Evolutionary conservation across 1,139 yeast genomes (phyloP).

Genomic region (Debaryomyces fabryi): DNA sequence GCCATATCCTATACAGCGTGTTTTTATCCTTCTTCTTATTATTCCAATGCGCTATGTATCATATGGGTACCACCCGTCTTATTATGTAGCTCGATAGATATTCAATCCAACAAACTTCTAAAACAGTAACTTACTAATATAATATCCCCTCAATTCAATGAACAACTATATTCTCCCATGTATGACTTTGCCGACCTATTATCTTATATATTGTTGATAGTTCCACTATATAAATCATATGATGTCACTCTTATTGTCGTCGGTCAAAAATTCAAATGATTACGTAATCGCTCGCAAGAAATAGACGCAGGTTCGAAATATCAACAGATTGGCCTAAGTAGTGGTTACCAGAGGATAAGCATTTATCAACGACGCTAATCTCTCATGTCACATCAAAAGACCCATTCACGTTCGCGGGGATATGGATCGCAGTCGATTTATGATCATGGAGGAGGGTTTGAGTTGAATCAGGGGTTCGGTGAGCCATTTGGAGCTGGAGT

Average conservation of each 20-base stretch:
- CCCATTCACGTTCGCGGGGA: not conserved
- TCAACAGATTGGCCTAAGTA: not conserved
- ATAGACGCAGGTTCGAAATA: not conserved
- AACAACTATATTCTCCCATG: conserved; percentile 2
- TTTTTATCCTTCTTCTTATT: not conserved
- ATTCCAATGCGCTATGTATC: not conserved
- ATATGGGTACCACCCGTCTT: not conserved
- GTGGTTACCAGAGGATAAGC: not conserved
- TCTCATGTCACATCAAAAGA: conserved; percentile 3
- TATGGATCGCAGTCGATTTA: not conserved
- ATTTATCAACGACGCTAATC: not conserved
- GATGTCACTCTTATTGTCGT: conserved; percentile 7
- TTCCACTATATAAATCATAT: conserved; percentile 3
- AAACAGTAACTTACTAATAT: not conserved
- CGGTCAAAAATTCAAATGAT: not conserved
- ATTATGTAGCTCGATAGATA: not conserved
- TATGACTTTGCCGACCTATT: not conserved
- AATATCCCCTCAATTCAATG: not conserved
- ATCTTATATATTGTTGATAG: conserved; percentile 3
- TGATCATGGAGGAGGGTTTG: not conserved
- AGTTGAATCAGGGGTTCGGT: not conserved
- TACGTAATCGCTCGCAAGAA: not conserved
- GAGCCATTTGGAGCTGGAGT: not conserved
- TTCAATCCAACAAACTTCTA: not conserved
- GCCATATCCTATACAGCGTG: conserved; percentile 23